Percentiles rank a stretch among this genome's conserved stretches.
Conservation (phyloP, 2,329 filamentous ascomycete species). For the Sclerotinia minor region DNA sequence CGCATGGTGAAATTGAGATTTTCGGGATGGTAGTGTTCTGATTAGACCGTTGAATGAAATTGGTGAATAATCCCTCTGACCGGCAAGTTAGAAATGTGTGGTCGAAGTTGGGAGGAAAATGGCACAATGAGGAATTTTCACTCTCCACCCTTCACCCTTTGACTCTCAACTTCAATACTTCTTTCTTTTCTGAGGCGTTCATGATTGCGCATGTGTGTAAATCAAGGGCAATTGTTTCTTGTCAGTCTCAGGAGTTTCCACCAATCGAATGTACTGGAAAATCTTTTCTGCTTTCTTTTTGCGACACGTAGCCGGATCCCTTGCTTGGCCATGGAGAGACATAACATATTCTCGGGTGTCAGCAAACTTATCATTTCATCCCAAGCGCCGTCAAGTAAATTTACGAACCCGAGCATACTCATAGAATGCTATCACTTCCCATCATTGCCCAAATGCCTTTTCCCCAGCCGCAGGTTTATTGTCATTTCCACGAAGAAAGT, state of each 20-base stretch:
- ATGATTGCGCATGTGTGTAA: constrained; percentile 7
- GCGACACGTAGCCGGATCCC: not conserved
- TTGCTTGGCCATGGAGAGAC: constrained; percentile 10
- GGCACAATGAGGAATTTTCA: not conserved
- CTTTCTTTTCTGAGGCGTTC: not conserved
- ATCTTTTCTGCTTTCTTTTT: not conserved
- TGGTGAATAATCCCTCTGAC: not conserved
- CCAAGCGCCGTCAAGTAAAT: no score
- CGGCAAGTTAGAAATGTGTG: not conserved
- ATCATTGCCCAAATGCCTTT: no score
- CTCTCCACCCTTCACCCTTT: not conserved
- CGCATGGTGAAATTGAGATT: not conserved
- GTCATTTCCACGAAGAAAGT: no score
- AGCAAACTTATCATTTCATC: no score
- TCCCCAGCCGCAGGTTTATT: no score
- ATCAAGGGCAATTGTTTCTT: constrained; percentile 6
- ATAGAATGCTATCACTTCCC: no score
- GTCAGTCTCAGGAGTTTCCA: not conserved
- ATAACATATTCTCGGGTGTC: not conserved
- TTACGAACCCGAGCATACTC: no score
- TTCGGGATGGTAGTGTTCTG: not conserved
- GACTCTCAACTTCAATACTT: not conserved
- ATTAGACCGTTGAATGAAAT: not conserved
- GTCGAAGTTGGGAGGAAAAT: not conserved
- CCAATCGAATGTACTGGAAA: not conserved